Conservation (phyloP, 768 basidiomycete species). For the Lyophyllum atratum region DNA sequence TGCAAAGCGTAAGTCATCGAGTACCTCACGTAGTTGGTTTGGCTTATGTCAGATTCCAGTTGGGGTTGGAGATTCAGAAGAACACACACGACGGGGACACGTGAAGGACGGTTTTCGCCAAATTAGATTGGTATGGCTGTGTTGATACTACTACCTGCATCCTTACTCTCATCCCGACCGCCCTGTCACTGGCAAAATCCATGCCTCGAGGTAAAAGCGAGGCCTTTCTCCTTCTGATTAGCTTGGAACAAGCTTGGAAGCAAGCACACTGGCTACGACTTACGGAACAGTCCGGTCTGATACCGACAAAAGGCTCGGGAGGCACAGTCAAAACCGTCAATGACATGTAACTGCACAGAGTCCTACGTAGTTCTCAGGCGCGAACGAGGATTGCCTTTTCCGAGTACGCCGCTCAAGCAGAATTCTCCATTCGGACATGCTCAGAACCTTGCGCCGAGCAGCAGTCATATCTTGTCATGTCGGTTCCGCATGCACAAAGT, state of each 20-base stretch:
- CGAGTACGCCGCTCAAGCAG: neutral
- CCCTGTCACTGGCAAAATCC: neutral
- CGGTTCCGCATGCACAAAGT: too few relatives aligned
- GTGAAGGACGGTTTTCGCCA: neutral
- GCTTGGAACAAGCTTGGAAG: neutral
- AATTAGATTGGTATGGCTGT: neutral
- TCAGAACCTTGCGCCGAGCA: neutral
- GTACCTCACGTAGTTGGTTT: too few relatives aligned
- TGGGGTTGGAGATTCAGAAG: neutral
- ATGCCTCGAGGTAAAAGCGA: neutral
- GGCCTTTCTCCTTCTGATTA: neutral
- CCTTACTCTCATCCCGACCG: neutral
- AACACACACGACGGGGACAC: neutral
- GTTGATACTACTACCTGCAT: too few relatives aligned
- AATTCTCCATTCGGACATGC: neutral
- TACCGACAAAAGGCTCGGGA: too few relatives aligned
- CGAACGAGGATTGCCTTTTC: neutral
- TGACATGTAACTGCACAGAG: neutral
- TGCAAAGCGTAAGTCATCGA: too few relatives aligned
- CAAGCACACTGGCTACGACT: neutral
- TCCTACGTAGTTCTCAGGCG: neutral
- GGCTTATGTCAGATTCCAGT: neutral
- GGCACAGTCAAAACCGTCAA: too few relatives aligned
- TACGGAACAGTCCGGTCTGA: too few relatives aligned
- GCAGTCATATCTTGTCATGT: too few relatives aligned